Evolutionary conservation across 106 monocot genomes (phyloP).

Genomic region (Dendrobium huoshanense): DNA sequence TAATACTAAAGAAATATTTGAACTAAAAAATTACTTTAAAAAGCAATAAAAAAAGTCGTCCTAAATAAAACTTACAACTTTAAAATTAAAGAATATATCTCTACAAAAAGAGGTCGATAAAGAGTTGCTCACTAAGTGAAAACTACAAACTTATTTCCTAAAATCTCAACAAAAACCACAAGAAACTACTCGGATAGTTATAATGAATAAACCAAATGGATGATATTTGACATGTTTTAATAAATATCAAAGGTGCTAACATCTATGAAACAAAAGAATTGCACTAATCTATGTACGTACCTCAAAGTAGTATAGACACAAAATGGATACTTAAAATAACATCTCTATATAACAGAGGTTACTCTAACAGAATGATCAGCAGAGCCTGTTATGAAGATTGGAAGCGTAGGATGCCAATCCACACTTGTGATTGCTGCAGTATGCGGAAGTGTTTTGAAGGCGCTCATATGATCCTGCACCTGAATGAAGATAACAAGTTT

Average conservation of each 20-base stretch:
- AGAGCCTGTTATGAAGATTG: slow-evolving; percentile 86
- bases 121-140: no score
- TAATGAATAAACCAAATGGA: background rate
- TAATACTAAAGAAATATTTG: no score
- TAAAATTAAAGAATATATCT: no score
- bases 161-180: no score
- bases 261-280: background rate
- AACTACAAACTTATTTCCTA: no score
- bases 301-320: background rate
- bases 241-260: background rate
- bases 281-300: background rate
- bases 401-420: slow-evolving; percentile 93
- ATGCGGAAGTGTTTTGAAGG: slow-evolving; percentile 66
- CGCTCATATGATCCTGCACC: slow-evolving; percentile 75
- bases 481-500: slow-evolving; percentile 1
- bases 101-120: no score
- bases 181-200: background rate
- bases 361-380: slow-evolving; percentile 92
- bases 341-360: slow-evolving; percentile 30
- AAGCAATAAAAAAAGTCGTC: no score
- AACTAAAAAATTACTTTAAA: no score
- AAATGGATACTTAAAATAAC: background rate
- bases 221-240: background rate
- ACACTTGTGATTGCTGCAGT: slow-evolving; percentile 80
- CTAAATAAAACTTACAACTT: no score